Evolutionary conservation across 106 monocot species (phyloP), one percentile per base, ranked within the genome.

Genomic region (Chionographis japonica): DNA sequence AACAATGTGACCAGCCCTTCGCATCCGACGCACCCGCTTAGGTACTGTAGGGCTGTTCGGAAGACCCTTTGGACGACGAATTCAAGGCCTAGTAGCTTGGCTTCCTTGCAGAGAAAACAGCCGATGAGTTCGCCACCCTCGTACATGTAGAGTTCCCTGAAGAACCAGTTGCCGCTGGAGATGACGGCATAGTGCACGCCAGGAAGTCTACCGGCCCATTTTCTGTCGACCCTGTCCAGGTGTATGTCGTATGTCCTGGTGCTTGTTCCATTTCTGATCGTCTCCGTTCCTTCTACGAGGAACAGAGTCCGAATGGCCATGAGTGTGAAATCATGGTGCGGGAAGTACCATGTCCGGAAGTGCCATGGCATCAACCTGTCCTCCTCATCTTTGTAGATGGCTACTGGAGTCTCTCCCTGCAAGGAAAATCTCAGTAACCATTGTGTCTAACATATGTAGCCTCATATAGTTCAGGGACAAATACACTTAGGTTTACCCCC

Each of bases 101-200:
- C 17, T 6, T 75, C 84, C 17, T 56, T 12, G 67, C 88, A 92
- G 63, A 67, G 73, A 18, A 85, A 80, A 54, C 92, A 92, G 3
- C 92, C 92, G 2, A 88, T 37, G 4, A 73, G 58, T 1, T 65
- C 49, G 9, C 57, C 79, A 2, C 35, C 19, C 16, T 85, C 67
- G 61, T 88, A 67, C 15, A 92, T 15, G 83, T 92, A 85, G 61
- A 61, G 70, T 19, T 42, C 54, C 14, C 88, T 38, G 60, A 88
- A 78, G 78, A 85, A 88, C 92, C 92, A 92, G 71, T 88, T 85
- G 4, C 82, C 85, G 12, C 62, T 57, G 53, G 85, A 85, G 56
- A 92, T 54, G 17, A 92, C 41, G 9, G 66, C 70, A 54, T 83
- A 83, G 79, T 92, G 46, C 14, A 88, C 12, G 17, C 16, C 17